Conservation (phyloP, 2,329 filamentous ascomycete species). For the Uncinocarpus reesii region DNA sequence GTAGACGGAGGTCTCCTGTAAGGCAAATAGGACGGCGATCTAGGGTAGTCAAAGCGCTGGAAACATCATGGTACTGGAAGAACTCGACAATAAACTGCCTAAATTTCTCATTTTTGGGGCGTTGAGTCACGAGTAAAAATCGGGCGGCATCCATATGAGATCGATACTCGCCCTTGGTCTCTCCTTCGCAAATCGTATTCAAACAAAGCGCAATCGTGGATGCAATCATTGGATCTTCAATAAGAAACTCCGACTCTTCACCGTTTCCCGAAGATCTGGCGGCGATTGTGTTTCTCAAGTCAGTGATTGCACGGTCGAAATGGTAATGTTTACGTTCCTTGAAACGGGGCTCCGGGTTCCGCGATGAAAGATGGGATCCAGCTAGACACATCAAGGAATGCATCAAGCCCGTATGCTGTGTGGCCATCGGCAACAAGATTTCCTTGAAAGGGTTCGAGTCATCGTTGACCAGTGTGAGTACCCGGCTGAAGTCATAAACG, state of each 20-base stretch:
- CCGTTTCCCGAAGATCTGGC: conserved; percentile 20
- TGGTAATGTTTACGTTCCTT: conserved; percentile 47
- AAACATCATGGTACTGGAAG: conserved; percentile 69
- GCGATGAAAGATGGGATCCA: conserved; percentile 58
- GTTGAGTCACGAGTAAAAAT: conserved; percentile 53
- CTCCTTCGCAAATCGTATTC: conserved; percentile 52
- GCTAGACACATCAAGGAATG: conserved; percentile 79
- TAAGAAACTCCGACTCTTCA: conserved; percentile 29
- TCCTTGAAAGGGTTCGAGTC: conserved; percentile 77
- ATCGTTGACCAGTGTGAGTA: conserved; percentile 72
- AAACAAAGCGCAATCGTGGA: conserved; percentile 51
- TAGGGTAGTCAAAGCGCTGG: conserved; percentile 47
- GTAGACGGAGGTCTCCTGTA: conserved; percentile 44
- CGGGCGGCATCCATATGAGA: conserved; percentile 68
- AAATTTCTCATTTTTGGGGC: conserved; percentile 56
- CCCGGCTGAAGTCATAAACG: conserved; percentile 63
- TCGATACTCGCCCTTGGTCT: conserved; percentile 60
- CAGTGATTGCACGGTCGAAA: conserved; percentile 36
- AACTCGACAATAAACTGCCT: conserved; percentile 63
- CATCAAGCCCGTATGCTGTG: conserved; percentile 72
- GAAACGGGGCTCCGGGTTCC: conserved; percentile 42
- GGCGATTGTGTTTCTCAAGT: conserved; percentile 34
- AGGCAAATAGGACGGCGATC: conserved; percentile 45
- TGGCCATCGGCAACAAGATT: conserved; percentile 70
- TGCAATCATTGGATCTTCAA: conserved; percentile 51